Base-by-base conservation (phyloP, 2,329 filamentous ascomycete species). In the Aspergillus sp. region DNA sequence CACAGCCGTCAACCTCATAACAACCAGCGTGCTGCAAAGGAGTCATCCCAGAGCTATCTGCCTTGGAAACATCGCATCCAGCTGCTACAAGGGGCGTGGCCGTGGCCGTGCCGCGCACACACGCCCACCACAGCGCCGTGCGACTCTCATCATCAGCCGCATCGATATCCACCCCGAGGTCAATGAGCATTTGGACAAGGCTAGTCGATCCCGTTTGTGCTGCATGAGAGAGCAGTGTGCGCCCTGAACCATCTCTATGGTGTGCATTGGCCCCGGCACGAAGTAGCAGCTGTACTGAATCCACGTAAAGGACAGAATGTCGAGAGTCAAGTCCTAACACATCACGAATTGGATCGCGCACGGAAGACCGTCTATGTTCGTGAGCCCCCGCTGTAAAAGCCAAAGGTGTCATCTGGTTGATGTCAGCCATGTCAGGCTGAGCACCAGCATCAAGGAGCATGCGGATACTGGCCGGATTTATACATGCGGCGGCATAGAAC, bases 301-400 rank as follows among this genome's bases (percentile, higher is more conserved):
- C 27, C 4, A 30, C 8, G 27, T 30, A 30, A 30, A 8, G n/a
- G n/a, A n/a, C n/a, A n/a, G n/a, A n/a, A n/a, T n/a, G n/a, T n/a
- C n/a, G n/a, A n/a, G n/a, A n/a, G n/a, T n/a, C n/a, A n/a, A n/a
- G n/a, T n/a, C n/a, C n/a, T n/a, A n/a, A n/a, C n/a, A n/a, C n/a
- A n/a, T 2, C 15, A 7, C 37, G 4, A n/a, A 17, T 40, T 6
- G 15, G 37, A 6, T 40, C 37, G 37, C 15, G 8, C 1, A 11
- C 2, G 9, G 1, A 9, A 11, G 27, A 11, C 1, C 2, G 27
- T 4, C 8, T 30, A 30, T 30, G 2, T 0, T 3, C 11, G 8
- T 30, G 2, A 11, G 27, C 8, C 27, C 27, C 27, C 8, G 8
- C 9, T 15, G 37, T 8, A 17, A 40, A 17, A 9, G 8, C 7